Base-by-base conservation (phyloP, 257 asterid species). In the Oldenlandia corymbosa region DNA sequence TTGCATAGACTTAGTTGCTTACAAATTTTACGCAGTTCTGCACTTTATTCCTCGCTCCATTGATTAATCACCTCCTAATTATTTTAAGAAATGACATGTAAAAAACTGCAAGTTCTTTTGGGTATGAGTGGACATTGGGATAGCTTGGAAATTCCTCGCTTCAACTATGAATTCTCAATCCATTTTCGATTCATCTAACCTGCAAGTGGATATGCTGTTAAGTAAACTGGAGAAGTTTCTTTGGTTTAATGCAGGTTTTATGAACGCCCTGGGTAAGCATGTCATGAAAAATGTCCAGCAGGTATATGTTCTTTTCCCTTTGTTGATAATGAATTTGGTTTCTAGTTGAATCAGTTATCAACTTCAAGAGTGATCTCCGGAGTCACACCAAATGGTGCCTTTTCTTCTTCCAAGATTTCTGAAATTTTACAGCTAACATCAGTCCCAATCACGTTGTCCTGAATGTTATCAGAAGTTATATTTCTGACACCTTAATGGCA, bases 281-380 rank as follows among this genome's bases (percentile, higher is more conserved):
- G 26, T 84, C 68, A 42, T 85, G 49, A 90, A 90, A 78, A 79
- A 28, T 52, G 76, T 85, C 68, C 88, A 81, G 64, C 96, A 90
- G 95, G 95, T 84, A 24, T 5, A 10, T 28, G 5, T 43, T n/a
- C 18, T 10, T 28, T 10, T 5, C 60, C n/a, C 17, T 20, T 18
- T 32, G 3, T 55, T 28, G 13, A 1, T 28, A 5, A 11, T 31
- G 5, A 7, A 9, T 5, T 52, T 8, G 30, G 26, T 26, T 28
- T 14, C 28, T 2, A 27, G 12, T 23, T 23, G 57, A 24, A 10
- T 53, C 11, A 26, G 14, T 53, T n/a, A n/a, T n/a, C n/a, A n/a
- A n/a, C n/a, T n/a, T n/a, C n/a, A n/a, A n/a, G n/a, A n/a, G n/a
- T n/a, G n/a, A n/a, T n/a, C n/a, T n/a, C n/a, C n/a, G n/a, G n/a